Evolutionary conservation across 140 eudicot species (phyloP).

Genomic region (Cichorium intybus): DNA sequence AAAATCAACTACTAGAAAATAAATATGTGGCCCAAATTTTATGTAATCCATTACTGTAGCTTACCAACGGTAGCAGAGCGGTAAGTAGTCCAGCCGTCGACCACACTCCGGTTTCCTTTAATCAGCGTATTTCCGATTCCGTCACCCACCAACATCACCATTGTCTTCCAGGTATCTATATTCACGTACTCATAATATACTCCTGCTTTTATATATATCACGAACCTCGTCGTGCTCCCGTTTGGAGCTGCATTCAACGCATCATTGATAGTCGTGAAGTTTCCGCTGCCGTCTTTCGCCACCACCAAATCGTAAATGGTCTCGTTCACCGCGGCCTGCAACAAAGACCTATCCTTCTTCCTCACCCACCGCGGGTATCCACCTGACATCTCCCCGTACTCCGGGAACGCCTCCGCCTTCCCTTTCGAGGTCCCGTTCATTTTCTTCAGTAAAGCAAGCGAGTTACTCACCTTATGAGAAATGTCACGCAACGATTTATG

Average conservation of each 20-base stretch:
- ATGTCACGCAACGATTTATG: slow-evolving; percentile 39
- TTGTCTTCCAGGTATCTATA: slow-evolving; percentile 24
- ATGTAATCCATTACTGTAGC: background rate
- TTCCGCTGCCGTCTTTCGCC: slow-evolving; percentile 56
- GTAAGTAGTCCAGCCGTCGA: slow-evolving; percentile 59
- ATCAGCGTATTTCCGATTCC: slow-evolving; percentile 56
- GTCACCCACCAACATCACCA: slow-evolving; percentile 57
- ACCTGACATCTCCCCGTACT: slow-evolving; percentile 39
- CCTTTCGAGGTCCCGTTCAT: slow-evolving; percentile 19
- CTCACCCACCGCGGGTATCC: slow-evolving; percentile 69
- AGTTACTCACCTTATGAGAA: slow-evolving; percentile 60
- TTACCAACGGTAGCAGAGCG: slow-evolving; percentile 57
- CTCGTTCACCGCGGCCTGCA: slow-evolving; percentile 43
- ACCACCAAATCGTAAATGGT: slow-evolving; percentile 40
- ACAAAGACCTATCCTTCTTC: slow-evolving; percentile 48
- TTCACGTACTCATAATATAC: slow-evolving; percentile 50
- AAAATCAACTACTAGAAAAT: slow-evolving; percentile 5
- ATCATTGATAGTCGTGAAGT: slow-evolving; percentile 46
- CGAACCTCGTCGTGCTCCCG: slow-evolving; percentile 36
- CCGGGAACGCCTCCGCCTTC: slow-evolving; percentile 37
- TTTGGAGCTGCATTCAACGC: slow-evolving; percentile 54
- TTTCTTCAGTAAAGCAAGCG: slow-evolving; percentile 57
- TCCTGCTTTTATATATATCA: slow-evolving; percentile 48
- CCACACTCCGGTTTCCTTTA: slow-evolving; percentile 52
- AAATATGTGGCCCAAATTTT: background rate